Conservation (phyloP, 2,329 filamentous ascomycete species). For the Coniochaeta hoffmannii region DNA sequence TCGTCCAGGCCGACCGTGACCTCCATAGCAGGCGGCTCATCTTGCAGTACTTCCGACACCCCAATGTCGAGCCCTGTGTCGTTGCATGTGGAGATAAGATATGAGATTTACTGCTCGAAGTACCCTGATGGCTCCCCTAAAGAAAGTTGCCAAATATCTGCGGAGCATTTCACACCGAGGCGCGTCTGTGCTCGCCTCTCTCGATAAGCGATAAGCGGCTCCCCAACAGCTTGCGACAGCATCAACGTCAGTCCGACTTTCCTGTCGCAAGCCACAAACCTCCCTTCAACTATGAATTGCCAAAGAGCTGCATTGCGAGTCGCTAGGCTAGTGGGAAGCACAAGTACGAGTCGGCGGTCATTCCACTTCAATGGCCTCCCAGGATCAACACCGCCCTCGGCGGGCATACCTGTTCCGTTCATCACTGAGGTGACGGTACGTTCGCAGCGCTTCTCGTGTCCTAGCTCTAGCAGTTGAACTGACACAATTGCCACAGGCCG, state of each 20-base stretch:
- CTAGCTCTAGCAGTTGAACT: slow-evolving; percentile 14
- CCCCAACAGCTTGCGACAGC: slow-evolving; percentile 1
- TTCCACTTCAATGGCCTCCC: slow-evolving; percentile 29
- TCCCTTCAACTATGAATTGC: slow-evolving; percentile 24
- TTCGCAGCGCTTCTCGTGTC: slow-evolving; percentile 6
- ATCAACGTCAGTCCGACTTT: neutral
- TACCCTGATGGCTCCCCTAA: neutral
- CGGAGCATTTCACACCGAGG: neutral
- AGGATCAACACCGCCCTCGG: slow-evolving; percentile 17
- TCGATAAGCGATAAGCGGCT: neutral
- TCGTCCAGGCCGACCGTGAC: neutral
- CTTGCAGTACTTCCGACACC: neutral
- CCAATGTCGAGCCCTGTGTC: neutral
- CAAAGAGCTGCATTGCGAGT: slow-evolving; percentile 25
- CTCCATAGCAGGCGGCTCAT: neutral
- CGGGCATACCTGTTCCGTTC: slow-evolving; percentile 49
- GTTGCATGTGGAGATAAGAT: neutral
- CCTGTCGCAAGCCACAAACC: neutral
- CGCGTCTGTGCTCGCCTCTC: neutral
- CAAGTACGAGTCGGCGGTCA: slow-evolving; percentile 31
- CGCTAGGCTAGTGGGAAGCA: slow-evolving; percentile 24
- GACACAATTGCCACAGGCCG: slow-evolving; percentile 43
- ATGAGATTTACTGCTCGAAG: neutral
- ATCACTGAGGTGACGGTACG: slow-evolving; percentile 48
- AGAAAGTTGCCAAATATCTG: neutral